phyloP scores from a whole-genome alignment of 768 basidiomycete genomes.

The Mycena vitilis region DNA sequence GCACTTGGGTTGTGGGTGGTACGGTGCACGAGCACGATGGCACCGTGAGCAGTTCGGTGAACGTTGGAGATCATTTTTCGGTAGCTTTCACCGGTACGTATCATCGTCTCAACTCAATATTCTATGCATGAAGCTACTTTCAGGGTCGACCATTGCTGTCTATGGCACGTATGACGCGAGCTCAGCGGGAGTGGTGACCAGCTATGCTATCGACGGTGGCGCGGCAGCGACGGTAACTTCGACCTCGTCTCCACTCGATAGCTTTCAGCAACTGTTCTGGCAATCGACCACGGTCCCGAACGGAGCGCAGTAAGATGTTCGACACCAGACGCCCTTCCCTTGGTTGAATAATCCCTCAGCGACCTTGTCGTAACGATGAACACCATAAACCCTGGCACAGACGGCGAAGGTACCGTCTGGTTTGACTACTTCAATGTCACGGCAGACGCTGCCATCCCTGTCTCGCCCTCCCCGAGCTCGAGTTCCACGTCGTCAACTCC shows the following conservation, averaged over 20 bases:
- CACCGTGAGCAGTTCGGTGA: conserved; percentile 19
- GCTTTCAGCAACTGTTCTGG: not conserved
- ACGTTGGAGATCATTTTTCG: conserved; percentile 8
- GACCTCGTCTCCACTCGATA: not conserved
- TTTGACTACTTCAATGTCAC: conserved; percentile 2
- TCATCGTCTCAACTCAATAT: not conserved
- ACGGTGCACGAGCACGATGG: conserved; percentile 5
- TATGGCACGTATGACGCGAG: conserved; percentile 20
- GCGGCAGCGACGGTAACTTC: not conserved
- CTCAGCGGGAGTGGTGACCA: conserved; percentile 9
- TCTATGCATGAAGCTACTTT: not conserved
- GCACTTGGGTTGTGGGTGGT: conserved; percentile 20
- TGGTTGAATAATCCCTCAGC: not conserved
- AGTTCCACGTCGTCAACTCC: no score
- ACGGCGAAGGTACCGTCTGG: conserved; percentile 1
- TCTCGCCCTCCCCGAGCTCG: not conserved
- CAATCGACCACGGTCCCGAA: not conserved
- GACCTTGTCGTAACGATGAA: not conserved
- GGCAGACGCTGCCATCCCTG: not conserved
- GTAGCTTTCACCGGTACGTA: conserved; percentile 21
- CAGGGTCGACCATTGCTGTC: conserved; percentile 12
- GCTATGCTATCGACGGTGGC: conserved; percentile 16
- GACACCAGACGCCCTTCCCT: not conserved
- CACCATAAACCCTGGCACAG: not conserved
- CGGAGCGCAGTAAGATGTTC: not conserved